These are phyloP conservation scores for Bipolaris oryzae DNA, from an alignment of 2,329 filamentous ascomycete species.

Conservation along the genomic window DNA sequence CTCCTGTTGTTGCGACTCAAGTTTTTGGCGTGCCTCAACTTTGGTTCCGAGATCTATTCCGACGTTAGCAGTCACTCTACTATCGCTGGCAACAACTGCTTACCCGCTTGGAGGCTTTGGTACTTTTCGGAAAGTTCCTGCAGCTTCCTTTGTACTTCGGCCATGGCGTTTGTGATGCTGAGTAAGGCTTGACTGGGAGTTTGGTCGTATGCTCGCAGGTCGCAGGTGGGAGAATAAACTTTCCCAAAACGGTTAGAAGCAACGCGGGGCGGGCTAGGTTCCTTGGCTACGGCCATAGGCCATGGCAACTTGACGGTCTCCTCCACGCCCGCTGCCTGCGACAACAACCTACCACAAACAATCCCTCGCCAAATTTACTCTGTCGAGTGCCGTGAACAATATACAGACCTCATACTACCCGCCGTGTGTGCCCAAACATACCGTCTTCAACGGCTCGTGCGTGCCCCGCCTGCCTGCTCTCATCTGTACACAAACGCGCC, in stretches of 20 bases:
- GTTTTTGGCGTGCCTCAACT: constrained; percentile 82
- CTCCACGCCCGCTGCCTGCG: constrained; percentile 4
- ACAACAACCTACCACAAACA: neutral
- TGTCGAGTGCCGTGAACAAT: neutral
- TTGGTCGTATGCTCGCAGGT: constrained; percentile 19
- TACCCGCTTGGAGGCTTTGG: constrained; percentile 83
- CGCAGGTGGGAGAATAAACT: constrained; percentile 32
- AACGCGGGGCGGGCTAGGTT: constrained; percentile 24
- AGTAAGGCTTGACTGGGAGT: constrained; percentile 31
- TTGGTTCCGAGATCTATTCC: constrained; percentile 75
- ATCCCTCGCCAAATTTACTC: neutral
- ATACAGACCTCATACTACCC: neutral
- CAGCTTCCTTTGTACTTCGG: constrained; percentile 73
- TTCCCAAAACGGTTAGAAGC: constrained; percentile 33
- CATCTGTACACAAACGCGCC: constrained; percentile 6
- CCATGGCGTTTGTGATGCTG: constrained; percentile 41
- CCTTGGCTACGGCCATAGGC: constrained; percentile 20
- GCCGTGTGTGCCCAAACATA: neutral
- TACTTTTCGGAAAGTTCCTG: constrained; percentile 87
- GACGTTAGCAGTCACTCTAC: constrained; percentile 19
- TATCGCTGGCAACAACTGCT: constrained; percentile 13
- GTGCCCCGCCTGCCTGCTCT: constrained; percentile 10
- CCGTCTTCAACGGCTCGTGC: constrained; percentile 2
- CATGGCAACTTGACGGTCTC: constrained; percentile 12
- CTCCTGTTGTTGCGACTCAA: constrained; percentile 93